Percentiles rank a stretch among this genome's conserved stretches.
Evolutionary conservation across 306 rosid genomes (phyloP).

Genomic region (Psophocarpus tetragonolobus): DNA sequence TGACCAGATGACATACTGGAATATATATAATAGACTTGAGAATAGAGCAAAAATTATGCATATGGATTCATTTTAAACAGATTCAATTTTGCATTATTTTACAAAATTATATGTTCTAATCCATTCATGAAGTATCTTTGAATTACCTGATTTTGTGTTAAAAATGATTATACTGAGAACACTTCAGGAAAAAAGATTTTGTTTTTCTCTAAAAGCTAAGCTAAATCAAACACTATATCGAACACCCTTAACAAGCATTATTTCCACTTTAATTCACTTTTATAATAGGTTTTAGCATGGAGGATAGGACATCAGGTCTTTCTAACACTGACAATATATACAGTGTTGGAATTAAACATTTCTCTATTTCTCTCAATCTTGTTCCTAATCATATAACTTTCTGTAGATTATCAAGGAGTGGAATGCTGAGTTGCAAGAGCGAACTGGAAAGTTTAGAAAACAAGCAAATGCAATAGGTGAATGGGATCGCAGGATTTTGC

Average conservation of each 20-base stretch:
- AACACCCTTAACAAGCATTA: background rate
- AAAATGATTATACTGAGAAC: background rate
- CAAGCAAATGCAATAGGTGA: conserved; percentile 95
- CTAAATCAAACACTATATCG: background rate
- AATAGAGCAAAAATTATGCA: background rate
- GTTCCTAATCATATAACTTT: conserved; percentile 12
- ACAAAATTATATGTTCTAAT: background rate
- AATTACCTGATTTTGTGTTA: background rate
- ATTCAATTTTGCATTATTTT: background rate
- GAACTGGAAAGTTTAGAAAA: conserved; percentile 90
- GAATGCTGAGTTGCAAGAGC: conserved; percentile 94
- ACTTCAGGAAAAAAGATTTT: too few relatives aligned
- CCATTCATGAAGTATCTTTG: background rate
- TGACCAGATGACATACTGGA: background rate
- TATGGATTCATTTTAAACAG: background rate
- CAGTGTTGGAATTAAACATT: background rate
- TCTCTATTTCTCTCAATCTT: conserved; percentile 10
- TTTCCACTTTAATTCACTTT: background rate
- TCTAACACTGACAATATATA: conserved; percentile 11
- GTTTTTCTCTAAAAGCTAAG: background rate
- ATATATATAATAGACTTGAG: background rate
- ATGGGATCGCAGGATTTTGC: conserved; percentile 94
- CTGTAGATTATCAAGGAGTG: conserved; percentile 90
- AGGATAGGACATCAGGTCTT: conserved; percentile 12
- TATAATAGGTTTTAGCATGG: background rate